Evolutionary conservation across 139 green algal genomes (phyloP).

Genomic region (Tetradesmus lagerheimii): DNA sequence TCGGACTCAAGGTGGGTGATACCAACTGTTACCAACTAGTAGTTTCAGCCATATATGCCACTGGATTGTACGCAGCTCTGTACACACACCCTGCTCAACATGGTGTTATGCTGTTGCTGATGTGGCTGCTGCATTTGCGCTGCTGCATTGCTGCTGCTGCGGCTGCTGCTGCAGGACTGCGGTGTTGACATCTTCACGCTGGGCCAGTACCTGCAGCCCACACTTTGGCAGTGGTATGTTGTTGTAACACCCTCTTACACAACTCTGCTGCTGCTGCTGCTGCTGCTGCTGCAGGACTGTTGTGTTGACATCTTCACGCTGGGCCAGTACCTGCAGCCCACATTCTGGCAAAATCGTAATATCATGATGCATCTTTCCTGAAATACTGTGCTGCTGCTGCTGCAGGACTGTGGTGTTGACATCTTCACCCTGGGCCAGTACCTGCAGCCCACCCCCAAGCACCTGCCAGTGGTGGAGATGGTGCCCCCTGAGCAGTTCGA

Average conservation of each 20-base stretch:
- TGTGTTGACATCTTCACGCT: too few species aligned
- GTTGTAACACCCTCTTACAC: too few species aligned
- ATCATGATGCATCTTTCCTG: too few species aligned
- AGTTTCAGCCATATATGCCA: too few species aligned
- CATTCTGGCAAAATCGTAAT: too few species aligned
- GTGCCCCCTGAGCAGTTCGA: constrained; percentile 97
- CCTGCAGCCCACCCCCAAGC: constrained; percentile 93
- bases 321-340: not conserved
- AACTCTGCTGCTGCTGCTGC: not conserved
- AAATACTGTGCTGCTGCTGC: not conserved
- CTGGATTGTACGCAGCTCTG: too few species aligned
- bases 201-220: constrained; percentile 99
- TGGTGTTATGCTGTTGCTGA: too few species aligned
- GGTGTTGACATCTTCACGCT: constrained; percentile 95
- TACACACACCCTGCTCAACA: too few species aligned
- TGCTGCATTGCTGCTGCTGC: not conserved
- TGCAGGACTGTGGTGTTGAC: constrained; percentile 82
- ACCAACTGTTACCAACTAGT: too few species aligned
- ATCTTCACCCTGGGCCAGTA: constrained; percentile 99
- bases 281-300: not conserved
- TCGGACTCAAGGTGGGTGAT: constrained; percentile 76
- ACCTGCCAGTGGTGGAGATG: constrained; percentile 92
- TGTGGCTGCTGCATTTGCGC: too few species aligned
- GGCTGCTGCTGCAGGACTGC: not conserved
- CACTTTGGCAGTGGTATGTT: too few species aligned